phyloP scores from a whole-genome alignment of 441 rosid genomes.

The Oxalis stricta region DNA sequence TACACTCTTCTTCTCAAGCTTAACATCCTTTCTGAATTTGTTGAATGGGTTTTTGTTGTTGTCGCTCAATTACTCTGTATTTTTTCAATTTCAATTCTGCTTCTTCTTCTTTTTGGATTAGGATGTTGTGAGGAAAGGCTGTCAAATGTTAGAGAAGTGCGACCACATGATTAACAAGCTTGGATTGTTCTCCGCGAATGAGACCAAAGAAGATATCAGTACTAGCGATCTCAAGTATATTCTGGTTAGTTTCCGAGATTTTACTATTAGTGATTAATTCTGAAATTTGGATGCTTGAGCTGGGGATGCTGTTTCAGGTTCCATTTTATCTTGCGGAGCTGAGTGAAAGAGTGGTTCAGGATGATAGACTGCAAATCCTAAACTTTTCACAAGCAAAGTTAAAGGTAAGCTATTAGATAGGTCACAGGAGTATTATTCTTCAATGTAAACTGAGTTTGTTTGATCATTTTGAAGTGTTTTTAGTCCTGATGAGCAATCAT shows the following conservation, averaged over 20 bases:
- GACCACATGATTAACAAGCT: slow-evolving; percentile 74
- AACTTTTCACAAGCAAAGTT: slow-evolving; percentile 45
- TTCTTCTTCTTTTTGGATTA: slow-evolving; percentile 9
- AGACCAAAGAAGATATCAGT: slow-evolving; percentile 79
- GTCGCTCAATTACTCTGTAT: too few species aligned
- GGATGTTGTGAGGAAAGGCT: slow-evolving; percentile 61
- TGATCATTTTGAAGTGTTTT: too few species aligned
- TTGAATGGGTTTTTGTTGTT: slow-evolving; percentile 5
- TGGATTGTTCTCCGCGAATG: slow-evolving; percentile 79
- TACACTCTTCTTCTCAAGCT: background rate
- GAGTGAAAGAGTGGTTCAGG: slow-evolving; percentile 46
- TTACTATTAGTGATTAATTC: background rate
- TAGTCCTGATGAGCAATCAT: too few species aligned
- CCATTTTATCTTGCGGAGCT: slow-evolving; percentile 76
- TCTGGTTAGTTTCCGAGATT: slow-evolving; percentile 32
- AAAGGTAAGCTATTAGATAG: too few species aligned
- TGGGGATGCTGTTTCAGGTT: slow-evolving; percentile 28
- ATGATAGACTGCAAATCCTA: slow-evolving; percentile 49
- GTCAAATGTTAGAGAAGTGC: slow-evolving; percentile 49
- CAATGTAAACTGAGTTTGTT: too few species aligned
- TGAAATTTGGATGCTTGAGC: background rate
- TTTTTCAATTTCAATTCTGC: background rate
- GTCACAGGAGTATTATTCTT: too few species aligned
- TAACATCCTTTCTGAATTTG: background rate
- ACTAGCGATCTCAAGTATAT: slow-evolving; percentile 70